A percentile compares a stretch with the other conserved stretches of the same genome.
Conservation (phyloP, 2,329 filamentous ascomycete genomes). For the Alternaria alternata region DNA sequence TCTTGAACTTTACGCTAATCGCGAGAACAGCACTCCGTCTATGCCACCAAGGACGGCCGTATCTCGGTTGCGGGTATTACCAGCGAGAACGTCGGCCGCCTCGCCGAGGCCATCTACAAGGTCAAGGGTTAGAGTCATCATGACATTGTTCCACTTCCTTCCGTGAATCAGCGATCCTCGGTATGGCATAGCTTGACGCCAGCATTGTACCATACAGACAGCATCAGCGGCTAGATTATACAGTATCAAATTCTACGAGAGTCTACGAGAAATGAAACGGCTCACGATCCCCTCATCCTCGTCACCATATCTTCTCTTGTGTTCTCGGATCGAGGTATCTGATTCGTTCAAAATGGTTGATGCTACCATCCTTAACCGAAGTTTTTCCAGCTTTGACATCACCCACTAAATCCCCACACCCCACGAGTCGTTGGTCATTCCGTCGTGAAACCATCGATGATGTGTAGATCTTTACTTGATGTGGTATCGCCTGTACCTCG, state of each 20-base stretch:
- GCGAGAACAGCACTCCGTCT: conserved; percentile 77
- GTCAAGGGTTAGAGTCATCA: conserved; percentile 67
- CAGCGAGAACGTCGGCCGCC: conserved; percentile 76
- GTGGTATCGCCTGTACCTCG: conserved; percentile 17
- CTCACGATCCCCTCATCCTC: conserved; percentile 8
- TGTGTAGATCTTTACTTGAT: conserved; percentile 22
- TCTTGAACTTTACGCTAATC: conserved; percentile 19
- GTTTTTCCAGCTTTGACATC: conserved; percentile 1
- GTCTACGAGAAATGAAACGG: conserved; percentile 17
- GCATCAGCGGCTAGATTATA: conserved; percentile 23
- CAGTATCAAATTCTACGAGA: conserved; percentile 17
- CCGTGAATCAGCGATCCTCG: conserved; percentile 14
- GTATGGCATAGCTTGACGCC: conserved; percentile 15
- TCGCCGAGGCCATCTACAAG: conserved; percentile 85
- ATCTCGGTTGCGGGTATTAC: conserved; percentile 89
- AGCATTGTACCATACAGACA: conserved; percentile 22
- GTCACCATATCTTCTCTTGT: not conserved
- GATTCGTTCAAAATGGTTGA: not conserved
- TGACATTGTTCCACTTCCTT: conserved; percentile 16
- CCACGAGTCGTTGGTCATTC: conserved; percentile 15
- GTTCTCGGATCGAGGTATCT: not conserved
- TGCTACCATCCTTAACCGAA: conserved; percentile 6
- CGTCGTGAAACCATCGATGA: conserved; percentile 5
- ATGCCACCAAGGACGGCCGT: conserved; percentile 91
- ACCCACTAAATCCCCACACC: conserved; percentile 17